These are phyloP conservation scores for Eucalyptus guilfoylei DNA, from an alignment of 345 rosid species.

Conservation along the genomic window DNA sequence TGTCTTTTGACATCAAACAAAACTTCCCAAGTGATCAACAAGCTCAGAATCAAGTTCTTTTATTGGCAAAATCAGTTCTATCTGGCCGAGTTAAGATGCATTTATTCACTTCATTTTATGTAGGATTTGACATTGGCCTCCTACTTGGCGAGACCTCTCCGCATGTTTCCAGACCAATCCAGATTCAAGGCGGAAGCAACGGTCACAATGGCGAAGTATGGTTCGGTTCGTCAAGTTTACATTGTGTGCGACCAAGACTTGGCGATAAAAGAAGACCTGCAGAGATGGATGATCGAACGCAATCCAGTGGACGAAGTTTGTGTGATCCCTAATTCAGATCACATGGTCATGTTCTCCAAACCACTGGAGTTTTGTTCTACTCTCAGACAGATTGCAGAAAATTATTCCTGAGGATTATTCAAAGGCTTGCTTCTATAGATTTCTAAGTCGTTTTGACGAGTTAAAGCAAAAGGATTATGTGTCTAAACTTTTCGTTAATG, in stretches of 20 bases:
- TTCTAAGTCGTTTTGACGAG: not conserved
- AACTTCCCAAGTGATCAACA: not conserved
- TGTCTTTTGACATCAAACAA: not conserved
- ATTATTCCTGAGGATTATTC: not conserved
- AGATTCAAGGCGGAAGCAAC: not conserved
- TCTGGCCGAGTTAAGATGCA: not conserved
- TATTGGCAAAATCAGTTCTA: not conserved
- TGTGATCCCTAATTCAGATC: slow-evolving; percentile 20
- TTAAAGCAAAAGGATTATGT: not conserved
- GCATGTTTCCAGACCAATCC: not conserved
- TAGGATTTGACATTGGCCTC: slow-evolving; percentile 24
- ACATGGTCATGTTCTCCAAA: slow-evolving; percentile 30
- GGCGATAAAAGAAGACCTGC: not conserved
- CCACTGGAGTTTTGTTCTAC: slow-evolving; percentile 8
- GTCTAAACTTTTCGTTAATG: not conserved
- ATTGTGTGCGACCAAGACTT: slow-evolving; percentile 13
- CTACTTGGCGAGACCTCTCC: slow-evolving; percentile 5
- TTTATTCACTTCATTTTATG: not conserved
- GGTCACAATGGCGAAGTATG: slow-evolving; percentile 6
- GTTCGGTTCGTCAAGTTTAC: slow-evolving; percentile 6
- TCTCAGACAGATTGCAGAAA: slow-evolving; percentile 9
- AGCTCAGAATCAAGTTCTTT: not conserved
- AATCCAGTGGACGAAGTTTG: slow-evolving; percentile 12
- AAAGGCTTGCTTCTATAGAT: not conserved
- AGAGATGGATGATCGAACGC: slow-evolving; percentile 19